Conservation (phyloP, 768 basidiomycete genomes). For the Candolleomyces eurysporus region DNA sequence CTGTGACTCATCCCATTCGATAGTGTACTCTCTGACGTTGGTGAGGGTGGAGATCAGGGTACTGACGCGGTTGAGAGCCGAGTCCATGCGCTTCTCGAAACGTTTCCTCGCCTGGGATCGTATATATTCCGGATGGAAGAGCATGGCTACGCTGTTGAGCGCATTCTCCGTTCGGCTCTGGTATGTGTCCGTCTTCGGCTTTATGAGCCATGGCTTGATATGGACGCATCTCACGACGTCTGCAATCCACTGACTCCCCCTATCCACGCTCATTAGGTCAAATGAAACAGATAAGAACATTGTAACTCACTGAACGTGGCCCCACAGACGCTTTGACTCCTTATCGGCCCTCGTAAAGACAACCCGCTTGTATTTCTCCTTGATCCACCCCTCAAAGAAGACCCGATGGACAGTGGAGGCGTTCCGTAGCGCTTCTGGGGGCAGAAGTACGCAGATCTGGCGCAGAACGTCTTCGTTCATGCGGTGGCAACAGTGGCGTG, state of each 20-base stretch:
- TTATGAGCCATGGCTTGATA: conserved; percentile 41
- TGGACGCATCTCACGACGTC: conserved; percentile 31
- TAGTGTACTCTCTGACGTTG: conserved; percentile 33
- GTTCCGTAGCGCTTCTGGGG: conserved; percentile 16
- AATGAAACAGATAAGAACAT: background rate
- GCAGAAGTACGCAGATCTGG: conserved; percentile 24
- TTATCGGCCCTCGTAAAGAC: conserved; percentile 24
- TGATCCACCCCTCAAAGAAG: conserved; percentile 26
- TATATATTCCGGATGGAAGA: conserved; percentile 29
- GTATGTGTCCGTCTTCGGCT: conserved; percentile 29
- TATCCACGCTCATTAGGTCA: background rate
- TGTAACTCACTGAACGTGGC: conserved; percentile 25
- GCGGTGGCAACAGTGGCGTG: background rate
- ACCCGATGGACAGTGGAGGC: conserved; percentile 25
- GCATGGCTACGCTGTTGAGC: conserved; percentile 22
- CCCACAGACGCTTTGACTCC: conserved; percentile 26
- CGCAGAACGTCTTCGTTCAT: conserved; percentile 30
- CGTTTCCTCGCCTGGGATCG: conserved; percentile 30
- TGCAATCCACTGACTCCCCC: conserved; percentile 22
- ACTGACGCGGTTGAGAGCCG: conserved; percentile 33
- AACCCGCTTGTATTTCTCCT: conserved; percentile 20
- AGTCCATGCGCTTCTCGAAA: conserved; percentile 32
- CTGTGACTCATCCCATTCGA: conserved; percentile 37
- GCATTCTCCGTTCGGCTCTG: conserved; percentile 26
- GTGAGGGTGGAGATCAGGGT: conserved; percentile 30